phyloP scores from a whole-genome alignment of 2,329 filamentous ascomycete species.

The Immersiporthe knoxdaviesiana region DNA sequence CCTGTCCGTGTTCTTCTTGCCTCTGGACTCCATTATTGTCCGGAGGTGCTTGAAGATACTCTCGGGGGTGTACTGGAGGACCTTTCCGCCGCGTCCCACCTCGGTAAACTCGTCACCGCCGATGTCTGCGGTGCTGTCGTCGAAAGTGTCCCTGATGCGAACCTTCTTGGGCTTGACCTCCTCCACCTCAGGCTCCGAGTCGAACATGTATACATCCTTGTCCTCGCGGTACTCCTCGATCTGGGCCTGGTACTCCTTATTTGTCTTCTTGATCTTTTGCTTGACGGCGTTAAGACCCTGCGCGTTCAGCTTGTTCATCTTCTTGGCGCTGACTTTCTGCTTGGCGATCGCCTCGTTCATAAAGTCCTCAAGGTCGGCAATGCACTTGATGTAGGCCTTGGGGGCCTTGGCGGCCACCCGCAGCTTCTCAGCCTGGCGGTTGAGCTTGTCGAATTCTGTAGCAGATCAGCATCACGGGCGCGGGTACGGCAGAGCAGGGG shows the following conservation, averaged over 20 bases:
- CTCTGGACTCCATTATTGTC: slow-evolving; percentile 90
- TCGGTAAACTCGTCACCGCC: slow-evolving; percentile 88
- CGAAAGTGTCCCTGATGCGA: slow-evolving; percentile 49
- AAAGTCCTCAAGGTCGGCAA: slow-evolving; percentile 91
- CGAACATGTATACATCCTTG: slow-evolving; percentile 83
- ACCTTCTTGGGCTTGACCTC: slow-evolving; percentile 57
- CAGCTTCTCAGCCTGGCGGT: slow-evolving; percentile 81
- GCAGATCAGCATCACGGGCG: slow-evolving; percentile 28
- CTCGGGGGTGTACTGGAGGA: slow-evolving; percentile 91
- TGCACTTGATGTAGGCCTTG: slow-evolving; percentile 89
- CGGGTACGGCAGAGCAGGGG: neutral
- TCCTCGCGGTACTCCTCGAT: slow-evolving; percentile 85
- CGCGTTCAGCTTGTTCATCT: slow-evolving; percentile 97
- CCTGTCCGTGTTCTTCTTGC: slow-evolving; percentile 98
- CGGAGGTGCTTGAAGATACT: slow-evolving; percentile 97
- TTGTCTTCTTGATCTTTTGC: slow-evolving; percentile 98
- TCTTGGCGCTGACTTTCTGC: slow-evolving; percentile 94
- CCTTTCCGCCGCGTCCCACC: slow-evolving; percentile 86
- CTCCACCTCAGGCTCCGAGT: slow-evolving; percentile 75
- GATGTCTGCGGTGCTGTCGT: slow-evolving; percentile 52
- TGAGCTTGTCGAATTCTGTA: slow-evolving; percentile 91
- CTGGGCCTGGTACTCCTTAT: slow-evolving; percentile 88
- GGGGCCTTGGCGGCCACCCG: slow-evolving; percentile 77
- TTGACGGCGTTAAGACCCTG: slow-evolving; percentile 95
- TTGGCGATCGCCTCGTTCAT: slow-evolving; percentile 94